Conservation (phyloP, 805 yeast genomes). For the Wickerhamiella azyma region DNA sequence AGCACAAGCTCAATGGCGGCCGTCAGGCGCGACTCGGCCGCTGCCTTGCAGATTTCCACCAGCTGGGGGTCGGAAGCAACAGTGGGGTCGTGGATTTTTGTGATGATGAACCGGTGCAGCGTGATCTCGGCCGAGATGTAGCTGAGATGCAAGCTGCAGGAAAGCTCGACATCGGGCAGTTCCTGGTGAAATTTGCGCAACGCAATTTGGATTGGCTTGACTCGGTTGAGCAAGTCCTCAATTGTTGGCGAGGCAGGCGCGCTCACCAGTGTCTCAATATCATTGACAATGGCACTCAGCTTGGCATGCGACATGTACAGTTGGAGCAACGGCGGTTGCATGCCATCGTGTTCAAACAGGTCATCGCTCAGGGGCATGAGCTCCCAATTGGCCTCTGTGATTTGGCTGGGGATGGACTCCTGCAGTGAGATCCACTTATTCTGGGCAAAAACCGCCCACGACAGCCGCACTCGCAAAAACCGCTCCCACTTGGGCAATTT, state of each 20-base stretch:
- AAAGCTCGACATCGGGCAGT: conserved; percentile 11
- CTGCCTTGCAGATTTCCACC: conserved; percentile 59
- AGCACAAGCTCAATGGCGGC: conserved; percentile 74
- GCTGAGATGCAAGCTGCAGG: conserved; percentile 39
- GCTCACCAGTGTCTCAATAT: conserved; percentile 26
- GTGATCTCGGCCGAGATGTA: conserved; percentile 85
- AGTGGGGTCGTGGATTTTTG: conserved; percentile 21
- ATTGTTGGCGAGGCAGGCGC: neutral
- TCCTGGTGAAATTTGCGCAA: conserved; percentile 26
- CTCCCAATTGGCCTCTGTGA: conserved; percentile 63
- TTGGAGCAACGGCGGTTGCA: conserved; percentile 34
- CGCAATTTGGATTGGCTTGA: conserved; percentile 38
- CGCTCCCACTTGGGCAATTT: conserved; percentile 91
- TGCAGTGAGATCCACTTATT: conserved; percentile 81
- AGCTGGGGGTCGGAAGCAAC: conserved; percentile 38
- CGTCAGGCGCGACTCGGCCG: conserved; percentile 66
- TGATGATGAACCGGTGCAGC: conserved; percentile 46
- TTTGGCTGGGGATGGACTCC: conserved; percentile 76
- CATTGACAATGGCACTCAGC: conserved; percentile 25
- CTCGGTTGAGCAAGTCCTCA: conserved; percentile 54
- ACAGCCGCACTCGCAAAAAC: conserved; percentile 70
- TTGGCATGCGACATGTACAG: conserved; percentile 25
- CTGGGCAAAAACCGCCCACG: conserved; percentile 91
- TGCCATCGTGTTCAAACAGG: conserved; percentile 24
- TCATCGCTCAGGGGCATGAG: conserved; percentile 29